phyloP scores from a whole-genome alignment of 2,329 filamentous ascomycete genomes.

The Mycocentrospora acerina region DNA sequence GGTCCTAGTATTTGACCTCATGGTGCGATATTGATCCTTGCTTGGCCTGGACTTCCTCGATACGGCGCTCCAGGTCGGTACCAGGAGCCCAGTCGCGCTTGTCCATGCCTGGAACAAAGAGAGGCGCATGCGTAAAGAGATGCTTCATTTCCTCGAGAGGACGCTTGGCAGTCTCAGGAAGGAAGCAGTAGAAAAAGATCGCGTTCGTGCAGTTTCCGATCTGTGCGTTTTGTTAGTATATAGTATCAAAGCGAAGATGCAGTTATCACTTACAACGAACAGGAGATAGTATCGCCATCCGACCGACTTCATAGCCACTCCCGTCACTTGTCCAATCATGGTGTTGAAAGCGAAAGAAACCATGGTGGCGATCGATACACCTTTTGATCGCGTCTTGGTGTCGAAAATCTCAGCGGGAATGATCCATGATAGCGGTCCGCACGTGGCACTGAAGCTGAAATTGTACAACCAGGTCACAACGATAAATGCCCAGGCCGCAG shows the following conservation, averaged over 20 bases:
- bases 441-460: conserved; percentile 71
- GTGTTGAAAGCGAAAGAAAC: conserved; percentile 74
- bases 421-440: conserved; percentile 66
- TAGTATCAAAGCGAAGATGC: not conserved
- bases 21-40: conserved; percentile 24
- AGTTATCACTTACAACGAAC: conserved; percentile 52
- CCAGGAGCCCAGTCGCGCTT: conserved; percentile 52
- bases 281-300: conserved; percentile 61
- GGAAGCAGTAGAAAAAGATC: conserved; percentile 66
- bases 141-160: conserved; percentile 70
- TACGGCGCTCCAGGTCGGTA: conserved; percentile 61
- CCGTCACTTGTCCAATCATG: conserved; percentile 70
- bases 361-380: conserved; percentile 75
- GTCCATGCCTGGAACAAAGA: conserved; percentile 62
- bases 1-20: conserved; percentile 9
- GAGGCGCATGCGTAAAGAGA: conserved; percentile 65
- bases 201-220: conserved; percentile 70
- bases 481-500: conserved; percentile 73
- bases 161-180: conserved; percentile 66
- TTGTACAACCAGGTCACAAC: conserved; percentile 78
- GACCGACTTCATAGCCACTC: conserved; percentile 58
- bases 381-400: conserved; percentile 72
- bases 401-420: conserved; percentile 75
- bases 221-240: conserved; percentile 14
- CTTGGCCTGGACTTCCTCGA: conserved; percentile 61